Conservation (phyloP, 202 grass and related monocot genomes). For the Brachypodium distachyon region DNA sequence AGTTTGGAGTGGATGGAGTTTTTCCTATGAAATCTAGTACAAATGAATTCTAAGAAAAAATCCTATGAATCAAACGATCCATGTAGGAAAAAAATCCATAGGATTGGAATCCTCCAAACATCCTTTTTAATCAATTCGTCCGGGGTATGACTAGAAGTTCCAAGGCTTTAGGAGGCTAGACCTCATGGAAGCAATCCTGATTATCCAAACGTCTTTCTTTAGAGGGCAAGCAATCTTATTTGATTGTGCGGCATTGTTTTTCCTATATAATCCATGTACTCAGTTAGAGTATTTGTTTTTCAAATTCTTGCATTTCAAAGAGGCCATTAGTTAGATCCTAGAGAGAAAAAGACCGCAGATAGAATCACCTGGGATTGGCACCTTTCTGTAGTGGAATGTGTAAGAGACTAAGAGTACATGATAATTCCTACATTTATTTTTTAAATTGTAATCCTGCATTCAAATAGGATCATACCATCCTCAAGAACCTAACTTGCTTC, state of each 20-base stretch:
- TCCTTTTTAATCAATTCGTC: too few species aligned
- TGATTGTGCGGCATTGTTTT: neutral
- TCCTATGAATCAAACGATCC: too few species aligned
- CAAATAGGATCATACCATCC: neutral
- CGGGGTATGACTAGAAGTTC: neutral
- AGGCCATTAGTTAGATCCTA: neutral
- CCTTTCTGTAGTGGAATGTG: neutral
- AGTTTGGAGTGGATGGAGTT: too few species aligned
- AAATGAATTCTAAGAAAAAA: too few species aligned
- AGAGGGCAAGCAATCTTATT: neutral
- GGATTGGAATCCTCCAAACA: too few species aligned
- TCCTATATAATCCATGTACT: too few species aligned
- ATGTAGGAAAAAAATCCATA: too few species aligned
- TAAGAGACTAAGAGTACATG: neutral
- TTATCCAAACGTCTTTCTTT: neutral
- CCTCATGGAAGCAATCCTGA: neutral
- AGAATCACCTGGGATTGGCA: neutral
- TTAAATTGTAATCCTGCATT: neutral
- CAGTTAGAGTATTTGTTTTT: too few species aligned
- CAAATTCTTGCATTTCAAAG: neutral
- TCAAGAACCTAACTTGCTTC: neutral
- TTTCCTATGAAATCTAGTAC: too few species aligned
- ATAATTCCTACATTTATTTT: neutral
- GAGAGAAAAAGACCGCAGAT: neutral
- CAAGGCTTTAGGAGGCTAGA: neutral